Conservation (phyloP, 2,329 filamentous ascomycete genomes). For the Exophiala calicioides region DNA sequence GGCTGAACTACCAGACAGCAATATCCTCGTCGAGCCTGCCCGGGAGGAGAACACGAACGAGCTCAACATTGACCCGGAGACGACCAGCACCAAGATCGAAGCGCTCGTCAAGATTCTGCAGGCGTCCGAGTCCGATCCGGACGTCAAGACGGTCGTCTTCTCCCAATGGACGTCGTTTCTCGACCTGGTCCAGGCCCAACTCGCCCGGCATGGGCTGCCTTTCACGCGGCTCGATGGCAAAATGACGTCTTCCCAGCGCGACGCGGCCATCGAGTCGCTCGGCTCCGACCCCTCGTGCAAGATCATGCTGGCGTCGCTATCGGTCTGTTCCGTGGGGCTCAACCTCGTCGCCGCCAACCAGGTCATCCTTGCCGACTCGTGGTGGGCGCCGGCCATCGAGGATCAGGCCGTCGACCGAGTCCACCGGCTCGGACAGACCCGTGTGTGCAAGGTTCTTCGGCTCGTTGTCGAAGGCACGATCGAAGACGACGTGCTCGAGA, state of each 20-base stretch:
- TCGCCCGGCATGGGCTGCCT: constrained; percentile 61
- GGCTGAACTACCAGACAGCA: constrained; percentile 60
- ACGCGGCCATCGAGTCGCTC: constrained; percentile 68
- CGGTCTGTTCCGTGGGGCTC: constrained; percentile 80
- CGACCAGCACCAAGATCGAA: constrained; percentile 79
- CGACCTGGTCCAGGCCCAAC: constrained; percentile 71
- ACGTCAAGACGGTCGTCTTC: constrained; percentile 79
- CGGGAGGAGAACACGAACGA: constrained; percentile 52
- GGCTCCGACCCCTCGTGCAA: constrained; percentile 67
- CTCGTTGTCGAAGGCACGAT: constrained; percentile 78
- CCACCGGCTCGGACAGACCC: constrained; percentile 79
- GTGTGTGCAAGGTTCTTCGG: constrained; percentile 75
- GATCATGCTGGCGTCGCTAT: constrained; percentile 78
- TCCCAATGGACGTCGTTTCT: constrained; percentile 79
- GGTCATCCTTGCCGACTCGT: constrained; percentile 78
- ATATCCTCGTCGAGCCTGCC: constrained; percentile 67
- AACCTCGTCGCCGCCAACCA: constrained; percentile 86
- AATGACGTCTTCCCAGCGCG: constrained; percentile 71
- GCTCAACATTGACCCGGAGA: constrained; percentile 60
- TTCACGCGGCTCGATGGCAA: constrained; percentile 77
- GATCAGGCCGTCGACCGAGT: constrained; percentile 89
- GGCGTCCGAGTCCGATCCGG: constrained; percentile 63
- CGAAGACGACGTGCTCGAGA: constrained; percentile 75
- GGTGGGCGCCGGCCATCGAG: constrained; percentile 93
- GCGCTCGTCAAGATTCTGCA: constrained; percentile 73